A percentile compares a stretch with the other conserved stretches of the same genome.
These are phyloP conservation scores for Pichiaceae sp. DNA, from an alignment of 1,139 yeast genomes.

Conservation along the genomic window DNA sequence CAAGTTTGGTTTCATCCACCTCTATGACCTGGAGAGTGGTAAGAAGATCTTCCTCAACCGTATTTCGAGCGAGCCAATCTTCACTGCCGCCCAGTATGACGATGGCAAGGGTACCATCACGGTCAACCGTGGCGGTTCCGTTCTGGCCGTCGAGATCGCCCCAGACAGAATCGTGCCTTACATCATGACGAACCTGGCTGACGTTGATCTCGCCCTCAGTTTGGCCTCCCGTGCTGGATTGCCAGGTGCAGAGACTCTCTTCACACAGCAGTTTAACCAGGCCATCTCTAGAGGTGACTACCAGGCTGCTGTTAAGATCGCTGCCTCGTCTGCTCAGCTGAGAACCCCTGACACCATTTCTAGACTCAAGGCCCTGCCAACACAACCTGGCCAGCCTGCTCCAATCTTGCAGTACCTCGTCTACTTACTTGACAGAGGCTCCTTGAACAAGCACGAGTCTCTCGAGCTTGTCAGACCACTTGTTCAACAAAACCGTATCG, in stretches of 20 bases:
- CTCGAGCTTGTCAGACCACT: conserved; percentile 94
- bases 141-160: conserved; percentile 83
- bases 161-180: conserved; percentile 84
- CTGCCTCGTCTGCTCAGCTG: conserved; percentile 90
- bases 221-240: conserved; percentile 93
- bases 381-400: conserved; percentile 93
- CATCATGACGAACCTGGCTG: conserved; percentile 76
- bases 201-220: conserved; percentile 78
- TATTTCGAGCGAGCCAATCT: conserved; percentile 93
- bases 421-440: conserved; percentile 85
- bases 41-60: conserved; percentile 91
- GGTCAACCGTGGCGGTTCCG: conserved; percentile 93
- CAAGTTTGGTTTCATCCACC: conserved; percentile 92
- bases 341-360: conserved; percentile 94
- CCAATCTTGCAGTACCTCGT: conserved; percentile 93
- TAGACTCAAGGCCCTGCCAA: conserved; percentile 83
- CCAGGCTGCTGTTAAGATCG: conserved; percentile 89
- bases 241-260: conserved; percentile 93
- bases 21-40: conserved; percentile 91
- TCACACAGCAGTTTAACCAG: conserved; percentile 85
- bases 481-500: conserved; percentile 90
- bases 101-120: conserved; percentile 80
- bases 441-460: conserved; percentile 88
- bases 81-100: conserved; percentile 77
- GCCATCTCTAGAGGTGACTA: conserved; percentile 81